phyloP scores from a whole-genome alignment of 176 grass and related monocot species.

The bread wheat (Triticum aestivum) region IWGSC_CS_RefSeq_v2.1 NC_057814.1:90899721-90900220 shows the following conservation, averaged over 20 bases:
- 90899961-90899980: neutral
- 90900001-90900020: too few species aligned
- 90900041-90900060: too few species aligned
- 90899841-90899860: constrained; percentile 20
- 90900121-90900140: neutral
- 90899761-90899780: neutral
- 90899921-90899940: neutral
- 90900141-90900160: neutral
- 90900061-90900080: too few species aligned
- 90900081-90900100: too few species aligned
- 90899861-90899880: neutral
- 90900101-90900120: too few species aligned
- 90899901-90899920: neutral
- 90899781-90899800: constrained; percentile 12
- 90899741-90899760: neutral
- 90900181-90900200: neutral
- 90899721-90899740: neutral
- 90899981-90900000: neutral
- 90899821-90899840: neutral
- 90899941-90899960: neutral
- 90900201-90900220: neutral
- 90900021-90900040: too few species aligned
- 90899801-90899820: neutral
- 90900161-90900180: neutral
- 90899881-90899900: neutral